Base-by-base conservation (phyloP, 805 yeast genomes). In the Kluyveromyces wickerhamii region DNA sequence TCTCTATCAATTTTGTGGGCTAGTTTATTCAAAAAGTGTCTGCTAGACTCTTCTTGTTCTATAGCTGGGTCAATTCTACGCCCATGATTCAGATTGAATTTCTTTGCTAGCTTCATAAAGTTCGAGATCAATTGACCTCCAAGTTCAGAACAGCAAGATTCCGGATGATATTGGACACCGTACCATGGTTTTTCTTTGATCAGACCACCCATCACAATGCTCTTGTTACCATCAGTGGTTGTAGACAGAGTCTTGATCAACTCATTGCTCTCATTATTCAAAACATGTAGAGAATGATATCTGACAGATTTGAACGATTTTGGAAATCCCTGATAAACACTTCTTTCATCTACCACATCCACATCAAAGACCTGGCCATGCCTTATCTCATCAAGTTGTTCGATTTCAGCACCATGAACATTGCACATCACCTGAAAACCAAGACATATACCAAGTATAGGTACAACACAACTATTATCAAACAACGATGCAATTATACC, bases 131-230 rank as follows among this genome's bases (percentile, higher is more conserved):
- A 54, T 8, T 54, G 48, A 2, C 51, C 66, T 2, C 98, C 98
- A 30, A 61, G 47, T 10, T 67, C 63, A 0, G 96, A 86, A 47
- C 95, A 85, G 25, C 89, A 75, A 1, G 96, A 86, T 51, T 92
- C 99, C 0, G 98, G 98, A 51, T 92, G 99, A 51, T 88, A 94
- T 51, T 92, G 99, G 2, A 92, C 96, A 1, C 95, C 98, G 54
- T 67, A 89, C 62, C 81, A 82, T 0, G 96, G 96, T 14, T 62
- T 58, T 0, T 23, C 13, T 0, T 32, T 44, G 49, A 84, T 88
- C 49, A 63, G 70, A 0, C 71, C 92, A 1, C 94, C 95, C 99
- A 92, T 92, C 20, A 85, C 52, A 4, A 81, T 60, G 25, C 51
- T 49, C 4, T 64, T 65, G 22, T 63, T 52, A 11, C 52, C 65